phyloP scores from a whole-genome alignment of 176 grass and related monocot genomes.

The Oryza glaberrima region DNA sequence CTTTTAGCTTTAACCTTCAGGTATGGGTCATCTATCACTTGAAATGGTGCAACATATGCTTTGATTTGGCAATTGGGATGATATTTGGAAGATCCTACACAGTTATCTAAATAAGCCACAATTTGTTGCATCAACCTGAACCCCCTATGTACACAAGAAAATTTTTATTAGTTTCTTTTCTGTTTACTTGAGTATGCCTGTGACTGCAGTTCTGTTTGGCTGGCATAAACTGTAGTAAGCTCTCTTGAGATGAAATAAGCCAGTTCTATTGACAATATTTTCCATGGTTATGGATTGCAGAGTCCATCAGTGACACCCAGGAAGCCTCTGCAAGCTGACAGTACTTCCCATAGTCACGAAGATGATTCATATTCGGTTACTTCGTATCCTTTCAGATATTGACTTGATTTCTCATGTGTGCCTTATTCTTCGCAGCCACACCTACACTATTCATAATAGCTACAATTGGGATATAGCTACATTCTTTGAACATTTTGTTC shows the following conservation, averaged over 20 bases:
- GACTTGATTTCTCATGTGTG: constrained; percentile 4
- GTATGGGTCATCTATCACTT: background rate
- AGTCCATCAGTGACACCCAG: constrained; percentile 50
- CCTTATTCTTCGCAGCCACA: background rate
- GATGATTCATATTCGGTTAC: constrained; percentile 66
- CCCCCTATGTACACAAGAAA: background rate
- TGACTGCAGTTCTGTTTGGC: constrained; percentile 15
- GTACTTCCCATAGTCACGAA: constrained; percentile 60
- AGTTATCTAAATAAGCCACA: background rate
- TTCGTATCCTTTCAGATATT: constrained; percentile 70
- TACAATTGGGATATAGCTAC: background rate
- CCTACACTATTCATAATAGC: background rate
- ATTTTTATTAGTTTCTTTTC: constrained; percentile 13
- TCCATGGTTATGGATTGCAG: constrained; percentile 45
- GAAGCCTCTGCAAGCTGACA: constrained; percentile 66
- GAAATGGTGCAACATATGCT: background rate
- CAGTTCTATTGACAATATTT: constrained; percentile 26
- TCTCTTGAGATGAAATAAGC: constrained; percentile 25
- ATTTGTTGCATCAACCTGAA: constrained; percentile 3
- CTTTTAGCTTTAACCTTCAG: background rate
- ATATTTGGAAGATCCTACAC: background rate
- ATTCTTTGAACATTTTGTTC: background rate
- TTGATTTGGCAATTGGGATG: constrained; percentile 12
- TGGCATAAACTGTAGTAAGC: constrained; percentile 8
- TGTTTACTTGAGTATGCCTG: constrained; percentile 4